Conservation (phyloP, 345 rosid genomes). For the Eutrema japonicum region DNA sequence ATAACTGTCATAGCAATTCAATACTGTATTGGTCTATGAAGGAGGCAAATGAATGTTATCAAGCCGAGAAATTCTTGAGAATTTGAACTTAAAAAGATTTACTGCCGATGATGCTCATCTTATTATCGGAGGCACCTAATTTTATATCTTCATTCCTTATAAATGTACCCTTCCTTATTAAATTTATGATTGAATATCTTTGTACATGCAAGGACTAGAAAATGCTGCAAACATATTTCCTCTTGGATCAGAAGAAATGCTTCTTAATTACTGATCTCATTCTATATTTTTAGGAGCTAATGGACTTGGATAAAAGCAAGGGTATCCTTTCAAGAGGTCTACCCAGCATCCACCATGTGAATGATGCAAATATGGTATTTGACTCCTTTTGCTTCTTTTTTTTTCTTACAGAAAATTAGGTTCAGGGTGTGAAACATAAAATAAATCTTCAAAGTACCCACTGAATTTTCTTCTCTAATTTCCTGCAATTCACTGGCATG, state of each 20-base stretch:
- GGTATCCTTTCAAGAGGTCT: constrained; percentile 72
- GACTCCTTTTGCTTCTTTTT: constrained; percentile 12
- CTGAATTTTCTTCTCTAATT: constrained; percentile 19
- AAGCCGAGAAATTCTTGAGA: constrained; percentile 13
- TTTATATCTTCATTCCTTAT: background rate
- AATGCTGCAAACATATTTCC: constrained; percentile 17
- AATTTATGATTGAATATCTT: background rate
- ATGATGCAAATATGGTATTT: constrained; percentile 76
- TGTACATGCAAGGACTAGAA: constrained; percentile 22
- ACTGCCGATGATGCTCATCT: background rate
- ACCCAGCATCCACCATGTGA: constrained; percentile 77
- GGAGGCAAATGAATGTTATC: constrained; percentile 5
- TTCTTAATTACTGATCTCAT: constrained; percentile 10
- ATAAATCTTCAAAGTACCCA: constrained; percentile 9
- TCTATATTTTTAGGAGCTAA: constrained; percentile 64
- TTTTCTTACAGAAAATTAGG: background rate
- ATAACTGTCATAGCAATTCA: constrained; percentile 16
- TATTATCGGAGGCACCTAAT: constrained; percentile 2
- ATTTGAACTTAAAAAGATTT: background rate
- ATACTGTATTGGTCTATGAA: constrained; percentile 14
- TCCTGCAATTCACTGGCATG: constrained; percentile 30
- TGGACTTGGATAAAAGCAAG: constrained; percentile 77
- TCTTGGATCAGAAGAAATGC: constrained; percentile 19
- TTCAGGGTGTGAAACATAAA: constrained; percentile 6
- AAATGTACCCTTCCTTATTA: background rate